Evolutionary conservation across 192 early-diverging fungal genomes (phyloP), one percentile per base, ranked within the genome.

Genomic region (Backusella psychrophila): DNA sequence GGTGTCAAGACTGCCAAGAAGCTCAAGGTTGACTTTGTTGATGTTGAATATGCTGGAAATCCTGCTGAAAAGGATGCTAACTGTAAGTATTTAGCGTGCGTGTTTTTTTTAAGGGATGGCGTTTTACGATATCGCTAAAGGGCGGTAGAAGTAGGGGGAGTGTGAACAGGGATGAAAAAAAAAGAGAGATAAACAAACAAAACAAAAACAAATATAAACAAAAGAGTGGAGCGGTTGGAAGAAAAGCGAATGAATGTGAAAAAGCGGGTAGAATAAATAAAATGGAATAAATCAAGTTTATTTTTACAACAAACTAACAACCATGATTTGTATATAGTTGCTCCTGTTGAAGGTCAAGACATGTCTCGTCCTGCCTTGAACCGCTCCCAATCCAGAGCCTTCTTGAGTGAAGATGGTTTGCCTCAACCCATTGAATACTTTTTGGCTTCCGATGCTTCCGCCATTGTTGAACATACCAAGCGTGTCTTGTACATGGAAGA

Each of bases 401-500:
- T 99, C 85, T 82, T 97, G 75, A 92, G 92, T 78, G 95, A 97
- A 70, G 97, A 98, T 84, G 96, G 96, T 70, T 83, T 93, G 75
- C 95, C 93, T 70, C 94, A 97, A 87, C 96, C 96, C 56, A 96
- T 99, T 77, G 98, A 99, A 87, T 99, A 96, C 90, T 97, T 97
- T 86, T 79, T 99, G 79, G 98, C 98, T 11, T 98, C 96, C 21
- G 98, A 99, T 82, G 93, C 98, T 31, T 94, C 95, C 29, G 98
- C 98, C 66, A 94, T 99, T 83, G 93, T 98, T 63, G 98, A 99
- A 88, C 98, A 99, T 87, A 99, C 98, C 80, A 98, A 97, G 88
- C 93, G 94, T 52, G 97, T 99, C 59, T 83, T 99, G 72, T 98
- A 98, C 81, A 88, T 99, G 70, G 96, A 98, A 85, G 98, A 99